Percentiles rank a stretch among this genome's conserved stretches.
Conservation (phyloP, 768 basidiomycete species). For the Tulasnella sp. region DNA sequence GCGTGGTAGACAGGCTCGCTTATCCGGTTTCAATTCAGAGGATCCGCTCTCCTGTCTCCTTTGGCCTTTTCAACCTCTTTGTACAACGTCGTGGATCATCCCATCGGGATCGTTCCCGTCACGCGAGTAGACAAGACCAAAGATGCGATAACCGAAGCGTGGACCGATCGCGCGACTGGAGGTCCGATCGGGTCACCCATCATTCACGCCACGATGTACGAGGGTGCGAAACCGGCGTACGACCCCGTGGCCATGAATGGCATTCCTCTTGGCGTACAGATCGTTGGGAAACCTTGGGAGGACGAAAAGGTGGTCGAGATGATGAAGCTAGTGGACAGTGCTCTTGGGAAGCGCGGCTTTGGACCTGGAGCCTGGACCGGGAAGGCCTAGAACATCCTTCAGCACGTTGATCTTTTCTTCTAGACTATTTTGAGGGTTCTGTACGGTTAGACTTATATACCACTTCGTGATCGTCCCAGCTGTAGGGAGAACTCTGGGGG, state of each 20-base stretch:
- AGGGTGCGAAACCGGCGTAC: slow-evolving; percentile 39
- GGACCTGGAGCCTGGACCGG: slow-evolving; percentile 41
- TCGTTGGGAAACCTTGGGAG: slow-evolving; percentile 68
- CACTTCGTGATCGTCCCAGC: too few relatives aligned
- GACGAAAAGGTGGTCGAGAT: slow-evolving; percentile 74
- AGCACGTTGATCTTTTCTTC: background rate
- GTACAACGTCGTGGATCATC: slow-evolving; percentile 67
- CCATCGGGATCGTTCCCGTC: slow-evolving; percentile 67
- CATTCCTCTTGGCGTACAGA: slow-evolving; percentile 75
- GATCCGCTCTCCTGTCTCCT: slow-evolving; percentile 35
- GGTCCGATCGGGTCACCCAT: slow-evolving; percentile 43
- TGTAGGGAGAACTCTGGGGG: too few relatives aligned
- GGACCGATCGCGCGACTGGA: slow-evolving; percentile 28
- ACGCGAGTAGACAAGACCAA: slow-evolving; percentile 56
- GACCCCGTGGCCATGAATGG: slow-evolving; percentile 58
- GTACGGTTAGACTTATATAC: background rate
- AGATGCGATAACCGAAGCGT: slow-evolving; percentile 53
- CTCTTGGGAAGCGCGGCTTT: slow-evolving; percentile 55
- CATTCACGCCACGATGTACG: slow-evolving; percentile 51
- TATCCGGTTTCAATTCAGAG: slow-evolving; percentile 14
- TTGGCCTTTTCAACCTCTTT: slow-evolving; percentile 48
- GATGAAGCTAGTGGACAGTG: slow-evolving; percentile 65
- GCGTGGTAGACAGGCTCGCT: too few relatives aligned
- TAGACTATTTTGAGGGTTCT: background rate
- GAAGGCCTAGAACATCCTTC: background rate